A percentile compares a stretch with the other conserved stretches of the same genome.
Conservation (phyloP, 2,329 filamentous ascomycete genomes). For the Aspergillus hortae region DNA sequence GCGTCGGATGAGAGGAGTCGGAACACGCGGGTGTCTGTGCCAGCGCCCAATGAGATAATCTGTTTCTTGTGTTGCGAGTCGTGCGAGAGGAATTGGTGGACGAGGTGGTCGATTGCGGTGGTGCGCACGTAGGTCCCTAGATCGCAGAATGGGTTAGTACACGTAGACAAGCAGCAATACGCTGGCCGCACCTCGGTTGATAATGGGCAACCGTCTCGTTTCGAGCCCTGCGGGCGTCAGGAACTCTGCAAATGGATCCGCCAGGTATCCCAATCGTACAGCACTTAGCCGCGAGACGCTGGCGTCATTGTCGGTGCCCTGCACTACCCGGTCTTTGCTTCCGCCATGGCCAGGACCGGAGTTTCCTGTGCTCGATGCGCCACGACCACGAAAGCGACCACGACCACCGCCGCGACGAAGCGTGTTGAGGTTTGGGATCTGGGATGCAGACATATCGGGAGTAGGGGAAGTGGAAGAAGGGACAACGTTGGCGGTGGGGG, state of each 20-base stretch:
- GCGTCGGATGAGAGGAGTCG: constrained; percentile 58
- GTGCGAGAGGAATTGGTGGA: constrained; percentile 64
- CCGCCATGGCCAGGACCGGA: constrained; percentile 26
- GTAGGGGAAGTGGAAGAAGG: constrained; percentile 7
- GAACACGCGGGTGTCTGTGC: constrained; percentile 87
- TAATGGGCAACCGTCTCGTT: constrained; percentile 75
- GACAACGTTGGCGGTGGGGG: constrained; percentile 4
- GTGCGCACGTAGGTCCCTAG: constrained; percentile 91
- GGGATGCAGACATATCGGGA: constrained; percentile 61
- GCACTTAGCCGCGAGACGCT: constrained; percentile 85
- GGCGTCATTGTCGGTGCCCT: constrained; percentile 88
- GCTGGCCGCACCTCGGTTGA: constrained; percentile 76
- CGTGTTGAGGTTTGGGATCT: constrained; percentile 75
- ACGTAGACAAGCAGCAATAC: not conserved
- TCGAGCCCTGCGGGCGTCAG: constrained; percentile 56
- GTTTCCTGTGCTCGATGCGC: constrained; percentile 17
- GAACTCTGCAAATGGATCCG: constrained; percentile 71
- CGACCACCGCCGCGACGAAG: constrained; percentile 51
- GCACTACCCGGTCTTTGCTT: constrained; percentile 69
- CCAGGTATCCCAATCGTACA: constrained; percentile 77
- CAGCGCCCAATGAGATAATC: constrained; percentile 87
- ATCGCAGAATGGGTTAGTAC: not conserved
- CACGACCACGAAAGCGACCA: constrained; percentile 47
- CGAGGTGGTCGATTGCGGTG: constrained; percentile 72
- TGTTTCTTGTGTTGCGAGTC: constrained; percentile 49